phyloP scores from a whole-genome alignment of 2,329 filamentous ascomycete species.

The Leptosphaerulina australis region DNA sequence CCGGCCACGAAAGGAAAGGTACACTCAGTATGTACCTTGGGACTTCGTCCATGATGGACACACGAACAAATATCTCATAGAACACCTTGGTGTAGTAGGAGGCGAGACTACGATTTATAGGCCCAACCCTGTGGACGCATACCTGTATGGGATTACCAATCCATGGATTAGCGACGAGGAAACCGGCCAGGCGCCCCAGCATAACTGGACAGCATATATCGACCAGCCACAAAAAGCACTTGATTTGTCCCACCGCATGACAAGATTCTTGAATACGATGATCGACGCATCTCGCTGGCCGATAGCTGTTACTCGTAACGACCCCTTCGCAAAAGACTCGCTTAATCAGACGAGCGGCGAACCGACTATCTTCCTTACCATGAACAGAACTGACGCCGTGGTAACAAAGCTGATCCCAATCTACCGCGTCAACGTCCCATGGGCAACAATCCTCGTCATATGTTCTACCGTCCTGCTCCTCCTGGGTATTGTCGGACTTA shows the following conservation, averaged over 20 bases:
- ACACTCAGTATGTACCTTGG: neutral
- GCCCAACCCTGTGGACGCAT: constrained; percentile 9
- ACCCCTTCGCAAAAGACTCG: constrained; percentile 1
- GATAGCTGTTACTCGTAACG: constrained; percentile 7
- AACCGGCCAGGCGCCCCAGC: too few relatives aligned
- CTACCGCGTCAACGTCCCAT: neutral
- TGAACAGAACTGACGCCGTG: constrained; percentile 6
- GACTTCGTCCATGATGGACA: constrained; percentile 1
- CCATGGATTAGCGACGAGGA: neutral
- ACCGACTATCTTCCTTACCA: neutral
- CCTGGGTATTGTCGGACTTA: constrained; percentile 7
- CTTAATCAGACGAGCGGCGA: neutral
- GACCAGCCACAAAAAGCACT: neutral
- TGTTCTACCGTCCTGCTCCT: too few relatives aligned
- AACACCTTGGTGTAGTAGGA: neutral
- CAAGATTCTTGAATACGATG: constrained; percentile 8
- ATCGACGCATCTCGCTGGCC: constrained; percentile 15
- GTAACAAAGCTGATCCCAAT: too few relatives aligned
- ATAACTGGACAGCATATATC: neutral
- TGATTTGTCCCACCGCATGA: constrained; percentile 10
- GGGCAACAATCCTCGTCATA: constrained; percentile 6
- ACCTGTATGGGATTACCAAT: constrained; percentile 4
- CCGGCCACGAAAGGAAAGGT: neutral
- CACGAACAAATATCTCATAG: neutral
- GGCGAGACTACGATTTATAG: neutral